Evolutionary conservation across 2,329 filamentous ascomycete species (phyloP).

Genomic region (Fusarium newnesense): DNA sequence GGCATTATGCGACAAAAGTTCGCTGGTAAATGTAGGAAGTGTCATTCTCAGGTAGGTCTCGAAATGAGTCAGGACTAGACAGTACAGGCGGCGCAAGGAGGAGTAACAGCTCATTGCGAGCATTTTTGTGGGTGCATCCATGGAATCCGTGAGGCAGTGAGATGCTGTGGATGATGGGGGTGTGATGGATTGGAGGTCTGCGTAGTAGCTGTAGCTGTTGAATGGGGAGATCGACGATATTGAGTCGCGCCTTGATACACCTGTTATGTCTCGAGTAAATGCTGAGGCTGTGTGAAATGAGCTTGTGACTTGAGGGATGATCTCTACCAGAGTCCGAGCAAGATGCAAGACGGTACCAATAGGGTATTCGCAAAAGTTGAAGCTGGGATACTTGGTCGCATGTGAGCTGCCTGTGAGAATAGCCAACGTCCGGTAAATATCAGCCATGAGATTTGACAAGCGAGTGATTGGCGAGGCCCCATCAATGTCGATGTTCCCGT

Average conservation of each 20-base stretch:
- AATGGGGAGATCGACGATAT: not conserved
- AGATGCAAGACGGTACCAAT: not conserved
- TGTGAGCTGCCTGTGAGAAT: not conserved
- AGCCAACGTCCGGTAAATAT: not conserved
- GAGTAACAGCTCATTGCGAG: not conserved
- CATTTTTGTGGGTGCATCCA: not conserved
- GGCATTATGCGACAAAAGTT: not conserved
- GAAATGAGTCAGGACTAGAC: not conserved
- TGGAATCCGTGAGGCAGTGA: not conserved
- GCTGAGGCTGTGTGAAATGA: not conserved
- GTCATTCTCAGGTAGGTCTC: not conserved
- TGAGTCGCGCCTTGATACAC: not conserved
- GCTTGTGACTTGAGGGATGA: not conserved
- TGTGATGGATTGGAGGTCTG: not conserved
- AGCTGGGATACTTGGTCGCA: not conserved
- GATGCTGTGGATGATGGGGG: not conserved
- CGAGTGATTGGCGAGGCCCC: not conserved
- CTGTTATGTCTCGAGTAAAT: not conserved
- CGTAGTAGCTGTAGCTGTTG: not conserved
- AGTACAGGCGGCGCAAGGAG: not conserved
- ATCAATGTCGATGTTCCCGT: not conserved
- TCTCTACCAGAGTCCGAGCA: not conserved
- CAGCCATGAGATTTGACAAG: not conserved
- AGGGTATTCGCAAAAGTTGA: not conserved
- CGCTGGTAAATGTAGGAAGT: not conserved